A percentile compares a stretch with the other conserved stretches of the same genome.
Conservation (phyloP, 768 basidiomycete genomes). For the Boletellus ananas region DNA sequence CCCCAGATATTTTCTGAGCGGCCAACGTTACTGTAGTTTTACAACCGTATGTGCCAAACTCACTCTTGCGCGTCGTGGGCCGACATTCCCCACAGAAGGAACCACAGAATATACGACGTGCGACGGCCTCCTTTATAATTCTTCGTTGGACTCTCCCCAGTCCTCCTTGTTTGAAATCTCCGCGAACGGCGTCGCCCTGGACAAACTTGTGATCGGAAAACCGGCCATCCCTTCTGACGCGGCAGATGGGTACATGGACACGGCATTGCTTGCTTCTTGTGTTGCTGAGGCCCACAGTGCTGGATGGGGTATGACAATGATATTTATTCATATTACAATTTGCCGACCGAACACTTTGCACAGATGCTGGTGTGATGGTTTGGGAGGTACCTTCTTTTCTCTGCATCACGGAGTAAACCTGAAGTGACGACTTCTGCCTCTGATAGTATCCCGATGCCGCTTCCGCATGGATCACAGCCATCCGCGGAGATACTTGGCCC, state of each 20-base stretch:
- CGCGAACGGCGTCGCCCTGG: constrained; percentile 51
- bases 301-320: neutral
- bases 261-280: constrained; percentile 54
- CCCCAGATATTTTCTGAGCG: no score
- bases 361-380: constrained; percentile 2
- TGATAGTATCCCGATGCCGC: neutral
- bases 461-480: neutral
- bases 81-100: constrained; percentile 27
- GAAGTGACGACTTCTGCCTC: neutral
- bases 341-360: neutral
- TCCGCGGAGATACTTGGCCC: neutral
- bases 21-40: constrained; percentile 4
- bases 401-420: neutral
- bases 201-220: constrained; percentile 75
- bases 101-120: constrained; percentile 36
- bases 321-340: no score
- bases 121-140: constrained; percentile 34
- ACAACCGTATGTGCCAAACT: constrained; percentile 10
- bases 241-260: constrained; percentile 51
- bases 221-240: constrained; percentile 51
- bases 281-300: constrained; percentile 43
- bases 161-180: constrained; percentile 45
- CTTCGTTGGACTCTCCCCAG: constrained; percentile 38
- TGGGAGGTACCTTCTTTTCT: neutral
- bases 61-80: neutral